phyloP scores from a whole-genome alignment of 495 filamentous ascomycete species.

The Saxophila tyrrhenica region DNA sequence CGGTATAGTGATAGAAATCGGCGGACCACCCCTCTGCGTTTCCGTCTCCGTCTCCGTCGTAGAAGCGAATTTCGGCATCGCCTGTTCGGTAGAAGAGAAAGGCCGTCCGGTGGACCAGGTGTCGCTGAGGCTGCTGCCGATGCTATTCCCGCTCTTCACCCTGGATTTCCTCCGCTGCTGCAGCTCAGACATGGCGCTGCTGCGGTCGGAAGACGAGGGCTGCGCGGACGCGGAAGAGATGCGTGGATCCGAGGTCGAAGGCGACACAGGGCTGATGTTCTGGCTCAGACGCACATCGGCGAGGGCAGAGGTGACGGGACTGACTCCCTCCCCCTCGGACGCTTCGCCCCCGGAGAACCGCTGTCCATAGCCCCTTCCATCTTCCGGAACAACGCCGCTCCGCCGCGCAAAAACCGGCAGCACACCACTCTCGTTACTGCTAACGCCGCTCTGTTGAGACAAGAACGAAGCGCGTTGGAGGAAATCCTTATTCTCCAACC shows the following conservation, averaged over 20 bases:
- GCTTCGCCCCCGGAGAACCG: background rate
- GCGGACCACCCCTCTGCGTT: background rate
- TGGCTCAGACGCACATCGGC: background rate
- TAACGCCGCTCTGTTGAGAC: background rate
- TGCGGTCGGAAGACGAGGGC: background rate
- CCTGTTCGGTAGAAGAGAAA: background rate
- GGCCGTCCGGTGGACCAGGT: background rate
- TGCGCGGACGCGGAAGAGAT: background rate
- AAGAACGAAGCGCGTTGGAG: constrained; percentile 16
- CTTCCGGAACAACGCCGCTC: constrained; percentile 1
- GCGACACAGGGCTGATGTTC: background rate
- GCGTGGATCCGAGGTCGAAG: background rate
- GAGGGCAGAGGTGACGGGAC: background rate
- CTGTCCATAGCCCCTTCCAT: background rate
- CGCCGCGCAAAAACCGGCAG: constrained; percentile 14
- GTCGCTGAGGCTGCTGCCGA: background rate
- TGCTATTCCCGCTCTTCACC: too few relatives aligned
- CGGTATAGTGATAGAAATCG: background rate
- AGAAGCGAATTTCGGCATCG: background rate
- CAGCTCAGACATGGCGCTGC: background rate
- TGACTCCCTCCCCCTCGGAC: background rate
- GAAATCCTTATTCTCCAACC: constrained; percentile 18
- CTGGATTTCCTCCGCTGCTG: too few relatives aligned
- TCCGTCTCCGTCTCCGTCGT: background rate
- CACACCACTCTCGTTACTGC: constrained; percentile 6